Evolutionary conservation across 179 eudicot species (phyloP), one percentile per base, ranked within the genome.

Genomic region (Vitellaria paradoxa): DNA sequence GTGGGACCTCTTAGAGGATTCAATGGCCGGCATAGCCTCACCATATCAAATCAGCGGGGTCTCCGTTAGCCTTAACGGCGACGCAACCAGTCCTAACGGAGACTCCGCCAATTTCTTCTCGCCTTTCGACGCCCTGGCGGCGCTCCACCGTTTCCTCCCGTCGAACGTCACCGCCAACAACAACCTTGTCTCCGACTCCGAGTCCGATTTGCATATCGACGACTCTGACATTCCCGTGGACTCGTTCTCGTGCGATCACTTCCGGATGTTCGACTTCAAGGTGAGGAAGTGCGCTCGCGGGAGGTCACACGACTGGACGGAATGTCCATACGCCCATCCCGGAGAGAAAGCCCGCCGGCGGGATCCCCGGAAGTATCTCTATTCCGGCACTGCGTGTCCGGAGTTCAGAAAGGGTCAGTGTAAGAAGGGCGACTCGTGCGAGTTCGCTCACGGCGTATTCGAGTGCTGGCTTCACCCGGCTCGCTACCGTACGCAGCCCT

Each of bases 381-480:
- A 93, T 73, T 89, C 93, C 52, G 97, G 93, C 50, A 79, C 84
- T 0, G 85, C 92, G 0, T 93, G 97, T 47, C 93, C 98, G 9
- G 98, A 93, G 53, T 93, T 93, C 40, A 89, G 98, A 7, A 86
- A 86, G 21, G 97, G 97, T 3, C 65, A 71, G 30, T 91, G 97
- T 65, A 76, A 67, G 23, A 86, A 80, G 7, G 98, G 97, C 1
- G 98, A 93, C 82, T 20, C 87, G 10, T 93, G 98, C 57, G 98
- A 93, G 95, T 88, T 63, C 79, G 90, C 97, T 0, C 98, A 93
- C 45, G 97, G 98, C 42, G 97, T 93, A 0, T 93, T 93, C 47
- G 98, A 93, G 95, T 90, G 93, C 60, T 93, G 98, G 98, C 90
- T 93, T 0, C 98, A 90, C 72, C 98, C 98, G 0, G 85, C 93